Evolutionary conservation across 2,329 filamentous ascomycete genomes (phyloP).

Genomic region (Pestalotiopsis fici): DNA sequence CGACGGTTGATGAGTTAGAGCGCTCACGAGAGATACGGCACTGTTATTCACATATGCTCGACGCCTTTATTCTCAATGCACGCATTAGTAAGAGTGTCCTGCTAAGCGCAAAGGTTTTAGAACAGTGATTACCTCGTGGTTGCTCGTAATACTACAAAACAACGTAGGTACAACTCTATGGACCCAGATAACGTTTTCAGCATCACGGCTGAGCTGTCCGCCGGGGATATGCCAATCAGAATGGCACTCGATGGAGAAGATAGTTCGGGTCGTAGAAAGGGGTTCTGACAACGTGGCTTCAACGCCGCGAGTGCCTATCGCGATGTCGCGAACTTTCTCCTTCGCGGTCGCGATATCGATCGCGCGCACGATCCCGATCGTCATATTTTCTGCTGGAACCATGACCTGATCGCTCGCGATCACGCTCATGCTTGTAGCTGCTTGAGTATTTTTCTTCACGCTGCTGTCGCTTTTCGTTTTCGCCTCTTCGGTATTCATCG

Average conservation of each 20-base stretch:
- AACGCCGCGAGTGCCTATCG: slow-evolving; percentile 19
- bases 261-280: no score
- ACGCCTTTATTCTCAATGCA: background rate
- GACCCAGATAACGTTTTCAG: background rate
- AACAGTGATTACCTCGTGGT: background rate
- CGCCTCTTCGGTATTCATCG: slow-evolving; percentile 50
- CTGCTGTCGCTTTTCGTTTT: slow-evolving; percentile 42
- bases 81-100: background rate
- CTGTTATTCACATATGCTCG: background rate
- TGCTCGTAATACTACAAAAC: background rate
- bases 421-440: slow-evolving; percentile 48
- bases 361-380: slow-evolving; percentile 32
- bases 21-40: background rate
- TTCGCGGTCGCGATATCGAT: slow-evolving; percentile 20
- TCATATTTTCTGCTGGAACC: slow-evolving; percentile 22
- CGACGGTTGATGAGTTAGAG: background rate
- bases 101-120: background rate
- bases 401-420: slow-evolving; percentile 38
- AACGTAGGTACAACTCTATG: slow-evolving; percentile 14
- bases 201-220: background rate
- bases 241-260: background rate
- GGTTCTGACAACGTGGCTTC: background rate
- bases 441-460: slow-evolving; percentile 39
- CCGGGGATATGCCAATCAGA: background rate
- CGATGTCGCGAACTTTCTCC: slow-evolving; percentile 20